Conservation (phyloP, 306 rosid species). For the Trifolium dubium region DNA sequence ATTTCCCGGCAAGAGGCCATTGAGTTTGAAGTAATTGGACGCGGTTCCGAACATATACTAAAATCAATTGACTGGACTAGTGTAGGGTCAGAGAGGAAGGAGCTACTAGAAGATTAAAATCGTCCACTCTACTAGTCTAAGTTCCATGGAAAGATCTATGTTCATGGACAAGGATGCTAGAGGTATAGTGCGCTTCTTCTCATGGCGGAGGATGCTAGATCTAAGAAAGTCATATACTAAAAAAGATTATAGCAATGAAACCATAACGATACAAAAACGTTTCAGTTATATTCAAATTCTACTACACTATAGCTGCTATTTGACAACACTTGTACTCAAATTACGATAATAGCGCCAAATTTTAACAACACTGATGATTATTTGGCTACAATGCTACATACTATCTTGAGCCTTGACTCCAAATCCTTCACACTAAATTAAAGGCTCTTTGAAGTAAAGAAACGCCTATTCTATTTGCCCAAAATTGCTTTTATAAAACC, state of each 20-base stretch:
- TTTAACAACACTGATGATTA: too few relatives aligned
- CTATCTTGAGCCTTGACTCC: too few relatives aligned
- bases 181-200: background rate
- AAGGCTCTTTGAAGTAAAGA: too few relatives aligned
- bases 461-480: too few relatives aligned
- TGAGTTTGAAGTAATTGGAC: background rate
- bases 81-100: background rate
- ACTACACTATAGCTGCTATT: too few relatives aligned
- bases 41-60: background rate
- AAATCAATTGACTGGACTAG: background rate
- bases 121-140: background rate
- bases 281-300: background rate
- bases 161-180: background rate
- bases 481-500: background rate
- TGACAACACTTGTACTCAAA: too few relatives aligned
- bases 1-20: background rate
- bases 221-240: background rate
- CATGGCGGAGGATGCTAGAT: too few relatives aligned
- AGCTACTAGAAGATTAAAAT: background rate
- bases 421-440: too few relatives aligned
- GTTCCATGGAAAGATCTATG: background rate
- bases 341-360: too few relatives aligned
- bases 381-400: too few relatives aligned
- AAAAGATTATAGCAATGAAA: background rate
- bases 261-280: constrained; percentile 18